A percentile compares a stretch with the other conserved stretches of the same genome.
These are phyloP conservation scores for Candida boidinii DNA, from an alignment of 805 yeast genomes.

Conservation along the genomic window DNA sequence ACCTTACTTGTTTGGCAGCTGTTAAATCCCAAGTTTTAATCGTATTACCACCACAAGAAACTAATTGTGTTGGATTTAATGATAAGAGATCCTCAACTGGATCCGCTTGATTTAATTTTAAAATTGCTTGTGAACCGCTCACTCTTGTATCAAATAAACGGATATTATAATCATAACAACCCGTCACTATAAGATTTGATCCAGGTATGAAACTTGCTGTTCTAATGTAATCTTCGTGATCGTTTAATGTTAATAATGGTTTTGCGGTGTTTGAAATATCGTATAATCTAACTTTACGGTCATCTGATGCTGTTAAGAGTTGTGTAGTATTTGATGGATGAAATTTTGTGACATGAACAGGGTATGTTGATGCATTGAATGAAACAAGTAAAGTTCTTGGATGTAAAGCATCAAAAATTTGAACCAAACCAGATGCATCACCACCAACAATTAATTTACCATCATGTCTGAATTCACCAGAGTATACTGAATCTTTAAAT, in stretches of 20 bases:
- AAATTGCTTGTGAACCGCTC: constrained; percentile 40
- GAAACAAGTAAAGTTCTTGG: constrained; percentile 76
- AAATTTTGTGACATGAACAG: constrained; percentile 90
- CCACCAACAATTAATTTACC: constrained; percentile 91
- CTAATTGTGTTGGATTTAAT: constrained; percentile 63
- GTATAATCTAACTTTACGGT: constrained; percentile 76
- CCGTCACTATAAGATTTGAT: constrained; percentile 77
- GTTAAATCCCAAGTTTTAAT: constrained; percentile 90
- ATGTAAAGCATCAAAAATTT: constrained; percentile 71
- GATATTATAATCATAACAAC: constrained; percentile 86
- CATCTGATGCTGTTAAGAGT: constrained; percentile 85
- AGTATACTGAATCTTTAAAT: constrained; percentile 86
- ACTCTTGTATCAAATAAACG: constrained; percentile 77
- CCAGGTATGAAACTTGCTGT: constrained; percentile 70
- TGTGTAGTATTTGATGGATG: constrained; percentile 71
- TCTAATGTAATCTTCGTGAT: constrained; percentile 84
- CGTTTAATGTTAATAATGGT: constrained; percentile 64
- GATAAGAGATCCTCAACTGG: constrained; percentile 86
- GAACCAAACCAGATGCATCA: constrained; percentile 90
- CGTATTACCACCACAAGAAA: constrained; percentile 71
- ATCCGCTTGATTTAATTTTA: constrained; percentile 58
- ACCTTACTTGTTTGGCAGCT: constrained; percentile 61
- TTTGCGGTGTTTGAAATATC: constrained; percentile 72
- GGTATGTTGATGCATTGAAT: constrained; percentile 74
- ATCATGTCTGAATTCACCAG: constrained; percentile 86